Percentiles rank a stretch among this genome's conserved stretches.
Conservation (phyloP, 345 rosid species). For the Odontarrhena argentea region DNA sequence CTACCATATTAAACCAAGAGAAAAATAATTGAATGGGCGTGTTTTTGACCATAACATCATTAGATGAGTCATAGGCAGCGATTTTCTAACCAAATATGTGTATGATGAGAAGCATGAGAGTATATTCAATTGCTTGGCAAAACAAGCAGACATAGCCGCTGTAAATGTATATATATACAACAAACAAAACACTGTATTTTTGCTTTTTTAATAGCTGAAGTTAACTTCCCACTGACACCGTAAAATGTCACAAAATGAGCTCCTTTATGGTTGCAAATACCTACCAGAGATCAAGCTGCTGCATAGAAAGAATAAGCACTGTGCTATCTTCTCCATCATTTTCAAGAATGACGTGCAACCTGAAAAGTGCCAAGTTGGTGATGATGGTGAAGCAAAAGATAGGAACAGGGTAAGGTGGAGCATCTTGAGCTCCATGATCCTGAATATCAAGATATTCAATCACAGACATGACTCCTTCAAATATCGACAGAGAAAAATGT, state of each 20-base stretch:
- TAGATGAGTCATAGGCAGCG: slow-evolving; percentile 13
- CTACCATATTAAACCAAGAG: slow-evolving; percentile 10
- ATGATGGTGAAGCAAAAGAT: slow-evolving; percentile 50
- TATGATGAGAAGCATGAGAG: slow-evolving; percentile 12
- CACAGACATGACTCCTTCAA: slow-evolving; percentile 54
- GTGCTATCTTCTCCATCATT: slow-evolving; percentile 68
- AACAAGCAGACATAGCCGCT: slow-evolving; percentile 19
- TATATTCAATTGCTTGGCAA: slow-evolving; percentile 25
- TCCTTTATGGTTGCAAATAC: slow-evolving; percentile 23
- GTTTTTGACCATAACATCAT: slow-evolving; percentile 19
- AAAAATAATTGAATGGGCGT: slow-evolving; percentile 15
- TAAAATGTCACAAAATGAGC: slow-evolving; percentile 6
- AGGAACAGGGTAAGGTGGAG: slow-evolving; percentile 34
- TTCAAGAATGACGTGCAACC: slow-evolving; percentile 62
- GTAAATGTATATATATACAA: slow-evolving; percentile 18
- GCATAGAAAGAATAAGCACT: slow-evolving; percentile 49
- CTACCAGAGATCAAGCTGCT: slow-evolving; percentile 60
- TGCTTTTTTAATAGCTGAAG: slow-evolving; percentile 18
- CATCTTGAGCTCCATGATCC: slow-evolving; percentile 43
- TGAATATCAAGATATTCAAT: slow-evolving; percentile 51
- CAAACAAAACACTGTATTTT: slow-evolving; percentile 5
- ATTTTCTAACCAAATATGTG: slow-evolving; percentile 22
- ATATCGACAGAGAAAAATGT: slow-evolving; percentile 62
- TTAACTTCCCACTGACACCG: slow-evolving; percentile 13
- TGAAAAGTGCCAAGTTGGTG: slow-evolving; percentile 52